Conservation (phyloP, 164 flowering plant genomes). For the Magnolia changhungtana region DNA sequence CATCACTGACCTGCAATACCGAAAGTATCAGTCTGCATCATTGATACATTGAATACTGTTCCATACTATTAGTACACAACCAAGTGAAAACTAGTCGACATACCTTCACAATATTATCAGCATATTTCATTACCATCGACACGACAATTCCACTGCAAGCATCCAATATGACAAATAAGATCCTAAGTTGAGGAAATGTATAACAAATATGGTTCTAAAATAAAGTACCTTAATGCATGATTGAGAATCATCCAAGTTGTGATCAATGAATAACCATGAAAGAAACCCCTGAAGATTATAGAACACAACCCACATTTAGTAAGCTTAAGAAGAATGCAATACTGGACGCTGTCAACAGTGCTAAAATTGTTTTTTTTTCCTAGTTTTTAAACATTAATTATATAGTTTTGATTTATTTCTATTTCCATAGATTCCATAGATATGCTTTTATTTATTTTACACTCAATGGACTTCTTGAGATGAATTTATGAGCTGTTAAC, state of each 20-base stretch:
- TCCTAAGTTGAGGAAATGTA: not conserved
- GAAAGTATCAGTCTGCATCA: no score
- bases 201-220: not conserved
- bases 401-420: no score
- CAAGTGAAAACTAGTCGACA: not conserved
- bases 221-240: conserved; percentile 86
- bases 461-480: no score
- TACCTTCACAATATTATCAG: conserved; percentile 98
- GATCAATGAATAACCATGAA: conserved; percentile 85
- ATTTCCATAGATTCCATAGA: no score
- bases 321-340: no score
- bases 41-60: no score
- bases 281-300: conserved; percentile 77
- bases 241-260: conserved; percentile 84
- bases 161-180: not conserved
- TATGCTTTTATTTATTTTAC: no score
- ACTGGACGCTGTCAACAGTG: no score
- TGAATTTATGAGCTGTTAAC: no score
- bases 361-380: no score
- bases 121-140: conserved; percentile 98
- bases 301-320: not conserved
- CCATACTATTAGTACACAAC: not conserved
- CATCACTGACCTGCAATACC: no score
- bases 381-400: no score
- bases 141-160: conserved; percentile 90